These are phyloP conservation scores for Dryas integrifolia DNA, from an alignment of 331 rosid genomes.

Conservation along the genomic window DNA sequence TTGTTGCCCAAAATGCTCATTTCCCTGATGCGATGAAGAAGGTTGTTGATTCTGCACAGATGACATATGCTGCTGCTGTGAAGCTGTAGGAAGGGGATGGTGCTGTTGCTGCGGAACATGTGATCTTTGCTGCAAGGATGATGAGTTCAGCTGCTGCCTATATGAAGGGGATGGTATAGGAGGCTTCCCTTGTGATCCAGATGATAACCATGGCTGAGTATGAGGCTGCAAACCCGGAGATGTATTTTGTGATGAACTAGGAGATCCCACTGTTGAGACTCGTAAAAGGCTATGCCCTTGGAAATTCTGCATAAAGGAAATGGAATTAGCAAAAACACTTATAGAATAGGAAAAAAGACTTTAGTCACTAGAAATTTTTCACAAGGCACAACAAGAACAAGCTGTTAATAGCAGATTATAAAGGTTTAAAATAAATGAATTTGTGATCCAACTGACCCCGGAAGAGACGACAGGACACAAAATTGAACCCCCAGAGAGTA, in stretches of 20 bases:
- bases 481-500: not conserved
- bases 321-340: slow-evolving; percentile 23
- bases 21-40: slow-evolving; percentile 58
- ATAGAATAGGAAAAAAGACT: not conserved
- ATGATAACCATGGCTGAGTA: slow-evolving; percentile 88
- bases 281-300: slow-evolving; percentile 79
- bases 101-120: slow-evolving; percentile 59
- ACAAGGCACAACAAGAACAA: slow-evolving; percentile 2
- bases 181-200: slow-evolving; percentile 88
- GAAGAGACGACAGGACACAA: not conserved
- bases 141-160: slow-evolving; percentile 70
- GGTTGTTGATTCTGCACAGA: slow-evolving; percentile 45
- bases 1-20: slow-evolving; percentile 60
- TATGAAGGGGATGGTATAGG: slow-evolving; percentile 72
- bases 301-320: slow-evolving; percentile 51
- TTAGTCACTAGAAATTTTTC: not conserved
- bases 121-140: slow-evolving; percentile 67
- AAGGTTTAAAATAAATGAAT: not conserved
- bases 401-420: not conserved
- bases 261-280: slow-evolving; percentile 57
- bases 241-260: slow-evolving; percentile 55
- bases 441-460: not conserved
- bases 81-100: slow-evolving; percentile 31
- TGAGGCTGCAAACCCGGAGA: slow-evolving; percentile 60
- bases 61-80: slow-evolving; percentile 21